Evolutionary conservation across 192 early-diverging fungal species (phyloP), one percentile per base, ranked within the genome.

Genomic region (Linnemannia elongata): DNA sequence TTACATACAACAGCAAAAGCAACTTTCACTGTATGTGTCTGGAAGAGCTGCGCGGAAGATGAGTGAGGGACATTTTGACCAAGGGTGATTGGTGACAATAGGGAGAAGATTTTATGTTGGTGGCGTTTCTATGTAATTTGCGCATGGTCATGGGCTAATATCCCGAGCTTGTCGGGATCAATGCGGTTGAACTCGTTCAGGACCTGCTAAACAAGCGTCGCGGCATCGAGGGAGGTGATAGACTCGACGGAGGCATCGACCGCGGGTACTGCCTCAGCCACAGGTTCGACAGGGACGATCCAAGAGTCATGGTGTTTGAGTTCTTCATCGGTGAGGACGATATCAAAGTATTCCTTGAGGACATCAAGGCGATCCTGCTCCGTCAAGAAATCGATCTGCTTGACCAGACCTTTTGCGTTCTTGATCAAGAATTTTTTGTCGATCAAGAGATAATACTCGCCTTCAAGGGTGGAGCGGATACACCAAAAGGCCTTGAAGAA

Each of bases 241-340:
- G 60, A 10, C 30, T 66, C 60, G 27, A 33, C 30, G 12, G 60
- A 66, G 3, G 30, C 60, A 30, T 63, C 60, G 30, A 27, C 60
- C 9, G 60, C 2, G 24, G 55, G 24, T 27, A 10, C n/a, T 15
- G 55, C 60, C 55, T 57, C 55, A 9, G 55, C 55, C 33, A 30
- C 30, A 75, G 33, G 52, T 4, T 35, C 36, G 30, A 13, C 60
- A 66, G 60, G 60, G 27, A 66, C 66, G 45, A 78, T 78, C 45
- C 68, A 69, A 18, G 30, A 42, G 42, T 82, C 81, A 20, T 77
- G 75, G 70, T 82, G 47, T 54, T 77, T 42, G 38, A 69, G 44
- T 41, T 82, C 81, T 15, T 82, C 81, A 2, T 82, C 75, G 9
- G 81, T 82, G 33, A 82, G 63, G 5, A 44, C 70, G 42, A 82